These are phyloP conservation scores for Gonium pectorale DNA, from an alignment of 139 green algal species.

Conservation along the genomic window DNA sequence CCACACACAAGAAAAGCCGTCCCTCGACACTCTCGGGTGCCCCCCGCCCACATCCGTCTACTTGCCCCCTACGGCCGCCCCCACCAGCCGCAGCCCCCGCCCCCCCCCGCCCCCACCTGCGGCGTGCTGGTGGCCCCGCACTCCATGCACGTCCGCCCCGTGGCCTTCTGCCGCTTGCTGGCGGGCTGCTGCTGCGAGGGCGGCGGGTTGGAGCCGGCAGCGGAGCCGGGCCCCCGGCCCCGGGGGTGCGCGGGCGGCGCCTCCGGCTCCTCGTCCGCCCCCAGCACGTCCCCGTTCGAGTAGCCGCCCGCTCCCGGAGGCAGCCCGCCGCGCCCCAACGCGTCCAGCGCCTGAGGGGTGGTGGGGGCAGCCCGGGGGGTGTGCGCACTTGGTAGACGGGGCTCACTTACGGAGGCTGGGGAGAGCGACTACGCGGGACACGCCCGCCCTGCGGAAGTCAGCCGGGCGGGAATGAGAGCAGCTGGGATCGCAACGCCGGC, in stretches of 20 bases:
- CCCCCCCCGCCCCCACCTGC: constrained; percentile 9
- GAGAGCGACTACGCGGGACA: too few relatives aligned
- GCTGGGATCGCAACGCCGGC: too few relatives aligned
- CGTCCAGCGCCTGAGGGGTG: too few relatives aligned
- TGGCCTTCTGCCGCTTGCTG: constrained; percentile 37
- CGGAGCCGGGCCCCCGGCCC: constrained; percentile 9
- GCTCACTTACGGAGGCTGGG: too few relatives aligned
- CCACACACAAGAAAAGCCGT: too few relatives aligned
- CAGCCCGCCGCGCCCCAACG: neutral
- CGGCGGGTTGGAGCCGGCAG: neutral
- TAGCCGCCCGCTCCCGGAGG: neutral
- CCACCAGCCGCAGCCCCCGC: neutral
- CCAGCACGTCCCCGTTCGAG: neutral
- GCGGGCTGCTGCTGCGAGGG: constrained; percentile 24
- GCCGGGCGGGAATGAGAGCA: too few relatives aligned
- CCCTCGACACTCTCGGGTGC: too few relatives aligned
- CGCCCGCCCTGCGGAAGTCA: too few relatives aligned
- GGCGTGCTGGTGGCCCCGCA: constrained; percentile 62
- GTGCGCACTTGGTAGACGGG: too few relatives aligned
- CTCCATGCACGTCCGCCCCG: constrained; percentile 51
- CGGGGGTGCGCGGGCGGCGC: neutral
- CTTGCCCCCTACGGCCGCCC: neutral
- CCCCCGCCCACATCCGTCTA: too few relatives aligned
- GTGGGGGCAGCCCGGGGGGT: too few relatives aligned
- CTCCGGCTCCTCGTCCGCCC: neutral